Evolutionary conservation across 2,329 filamentous ascomycete genomes (phyloP), one percentile per base, ranked within the genome.

Genomic region (Dactylellina sp.): DNA sequence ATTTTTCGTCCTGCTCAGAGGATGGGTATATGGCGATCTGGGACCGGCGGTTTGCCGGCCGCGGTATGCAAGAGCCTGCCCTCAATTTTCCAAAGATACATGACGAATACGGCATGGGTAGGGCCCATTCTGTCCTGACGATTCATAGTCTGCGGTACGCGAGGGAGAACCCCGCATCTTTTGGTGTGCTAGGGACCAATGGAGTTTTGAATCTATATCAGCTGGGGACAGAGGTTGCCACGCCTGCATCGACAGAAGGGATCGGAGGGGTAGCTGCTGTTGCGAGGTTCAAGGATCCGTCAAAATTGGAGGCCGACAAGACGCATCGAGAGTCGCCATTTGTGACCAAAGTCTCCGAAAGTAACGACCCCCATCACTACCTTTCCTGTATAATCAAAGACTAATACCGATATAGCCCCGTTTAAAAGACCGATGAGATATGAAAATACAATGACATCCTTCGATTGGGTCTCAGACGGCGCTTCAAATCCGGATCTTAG

Each of bases 1-100:
- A 93, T 80, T 94, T 95, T 81, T 89, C 91, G 0, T 93, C 91
- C 0, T 92, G 91, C 12, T 89, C 89, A 2, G 78, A 78, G 2
- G 78, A 79, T 40, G 75, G 76, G 12, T 61, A 75, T 5, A 76
- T 79, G 47, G 75, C 76, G 2, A 76, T 79, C 1, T 79, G 78
- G 78, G 78, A 79, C 52, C 66, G 77, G 5, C 52, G 78, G 42
- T 76, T 71, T 55, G 65, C 76, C 28, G 71, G 76, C 11, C 52
- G 71, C 11, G 72, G 66, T 12, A 61, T 70, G 6, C 52, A 64
- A n/a, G 75, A 76, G 7, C 71, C 76, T 7, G 75, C 71, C 1
- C 63, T 79, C 20, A 71, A 35, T 60, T 44, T 79, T 75, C 65
- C 68, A 46, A 47, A 76, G 76, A 40, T 60, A 47, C 3, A 68